Conservation (phyloP, 2,329 filamentous ascomycete species). For the Trichoderma brevicompactum region DNA sequence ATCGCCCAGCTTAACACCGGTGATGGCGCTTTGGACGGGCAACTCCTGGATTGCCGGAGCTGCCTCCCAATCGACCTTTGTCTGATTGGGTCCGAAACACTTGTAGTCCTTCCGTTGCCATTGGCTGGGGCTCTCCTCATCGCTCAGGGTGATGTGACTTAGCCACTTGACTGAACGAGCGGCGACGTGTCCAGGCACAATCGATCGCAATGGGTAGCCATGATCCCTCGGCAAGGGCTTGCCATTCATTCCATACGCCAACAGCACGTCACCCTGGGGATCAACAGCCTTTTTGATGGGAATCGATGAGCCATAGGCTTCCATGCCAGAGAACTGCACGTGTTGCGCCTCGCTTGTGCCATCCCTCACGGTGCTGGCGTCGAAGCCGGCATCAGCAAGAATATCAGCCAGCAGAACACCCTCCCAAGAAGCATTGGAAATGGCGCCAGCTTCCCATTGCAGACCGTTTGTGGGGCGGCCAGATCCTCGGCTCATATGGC, state of each 20-base stretch:
- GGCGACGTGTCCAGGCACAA: slow-evolving; percentile 69
- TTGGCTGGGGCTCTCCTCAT: slow-evolving; percentile 67
- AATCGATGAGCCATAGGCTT: slow-evolving; percentile 66
- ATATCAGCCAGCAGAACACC: slow-evolving; percentile 61
- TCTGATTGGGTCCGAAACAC: slow-evolving; percentile 67
- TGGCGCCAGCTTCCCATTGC: slow-evolving; percentile 63
- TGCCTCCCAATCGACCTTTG: slow-evolving; percentile 63
- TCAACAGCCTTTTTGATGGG: slow-evolving; percentile 63
- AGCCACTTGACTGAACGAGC: slow-evolving; percentile 73
- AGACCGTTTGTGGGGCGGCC: slow-evolving; percentile 58
- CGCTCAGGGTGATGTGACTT: slow-evolving; percentile 64
- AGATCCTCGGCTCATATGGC: slow-evolving; percentile 58
- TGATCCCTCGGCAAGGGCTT: slow-evolving; percentile 65
- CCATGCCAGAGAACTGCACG: slow-evolving; percentile 61
- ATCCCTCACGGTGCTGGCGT: slow-evolving; percentile 44
- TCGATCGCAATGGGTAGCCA: slow-evolving; percentile 64
- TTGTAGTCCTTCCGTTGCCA: slow-evolving; percentile 73
- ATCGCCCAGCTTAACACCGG: slow-evolving; percentile 51
- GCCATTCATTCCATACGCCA: slow-evolving; percentile 72
- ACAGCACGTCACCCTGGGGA: slow-evolving; percentile 64
- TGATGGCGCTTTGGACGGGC: slow-evolving; percentile 70
- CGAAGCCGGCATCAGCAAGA: slow-evolving; percentile 59
- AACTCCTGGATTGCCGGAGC: slow-evolving; percentile 70
- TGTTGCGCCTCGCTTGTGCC: slow-evolving; percentile 51
- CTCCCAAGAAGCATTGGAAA: slow-evolving; percentile 64